phyloP scores from a whole-genome alignment of 2,329 filamentous ascomycete genomes.

The Bipolaris sorokiniana region DNA sequence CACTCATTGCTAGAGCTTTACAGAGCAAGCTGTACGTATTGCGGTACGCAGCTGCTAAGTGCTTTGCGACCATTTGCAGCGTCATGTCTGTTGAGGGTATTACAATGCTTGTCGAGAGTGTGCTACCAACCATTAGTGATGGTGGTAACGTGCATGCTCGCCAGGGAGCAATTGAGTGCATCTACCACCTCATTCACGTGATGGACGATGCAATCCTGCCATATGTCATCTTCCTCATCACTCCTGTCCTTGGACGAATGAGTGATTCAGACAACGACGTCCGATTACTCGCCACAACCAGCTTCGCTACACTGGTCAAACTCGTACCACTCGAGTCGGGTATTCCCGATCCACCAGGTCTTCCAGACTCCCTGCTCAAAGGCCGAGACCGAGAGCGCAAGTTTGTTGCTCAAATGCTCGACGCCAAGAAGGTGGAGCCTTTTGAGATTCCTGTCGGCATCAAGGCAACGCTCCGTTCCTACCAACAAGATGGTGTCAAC shows the following conservation, averaged over 20 bases:
- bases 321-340: conserved; percentile 95
- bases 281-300: conserved; percentile 90
- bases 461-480: conserved; percentile 93
- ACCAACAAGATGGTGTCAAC: conserved; percentile 98
- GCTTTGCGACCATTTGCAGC: conserved; percentile 95
- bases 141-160: conserved; percentile 85
- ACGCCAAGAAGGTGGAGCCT: conserved; percentile 93
- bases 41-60: conserved; percentile 95
- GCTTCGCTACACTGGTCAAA: conserved; percentile 96
- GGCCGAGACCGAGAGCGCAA: conserved; percentile 93
- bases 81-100: conserved; percentile 94
- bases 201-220: conserved; percentile 97
- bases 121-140: conserved; percentile 90
- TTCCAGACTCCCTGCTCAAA: conserved; percentile 85
- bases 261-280: conserved; percentile 98
- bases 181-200: conserved; percentile 96
- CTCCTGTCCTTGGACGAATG: conserved; percentile 95
- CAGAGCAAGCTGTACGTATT: conserved; percentile 90
- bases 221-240: conserved; percentile 98
- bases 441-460: conserved; percentile 95
- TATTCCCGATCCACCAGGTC: conserved; percentile 92
- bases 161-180: conserved; percentile 91
- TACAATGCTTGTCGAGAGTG: conserved; percentile 92
- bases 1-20: conserved; percentile 83
- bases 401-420: conserved; percentile 94